Evolutionary conservation across 1,284 basidiomycete genomes (phyloP), one percentile per base, ranked within the genome.

Genomic region (Athelia sp.): DNA sequence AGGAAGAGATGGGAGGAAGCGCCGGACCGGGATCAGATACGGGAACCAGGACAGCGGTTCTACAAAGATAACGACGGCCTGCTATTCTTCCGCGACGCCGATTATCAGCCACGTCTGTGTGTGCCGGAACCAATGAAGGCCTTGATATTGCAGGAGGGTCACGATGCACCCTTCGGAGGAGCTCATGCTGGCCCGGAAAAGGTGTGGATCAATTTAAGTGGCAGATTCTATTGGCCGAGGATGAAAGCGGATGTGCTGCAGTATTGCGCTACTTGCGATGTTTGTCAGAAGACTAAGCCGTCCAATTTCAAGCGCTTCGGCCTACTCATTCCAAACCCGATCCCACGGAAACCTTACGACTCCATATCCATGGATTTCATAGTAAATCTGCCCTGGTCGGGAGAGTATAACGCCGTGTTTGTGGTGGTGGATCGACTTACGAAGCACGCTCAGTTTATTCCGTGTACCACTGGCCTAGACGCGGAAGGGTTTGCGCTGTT

Each of bases 351-450:
- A 15, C 75, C 74, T 0, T 80, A 68, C 62, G 56, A 58, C 24
- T 59, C 62, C 0, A 61, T 79, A 4, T 68, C 69, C 0, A 67
- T 77, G 65, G 76, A 81, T 52, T 63, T 72, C 45, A 75, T 80
- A 24, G 62, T 62, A 4, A 62, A 66, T 18, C 59, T 80, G 0
- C 76, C 76, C 0, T 3, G 6, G 8, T 68, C 65, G 0, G 54
- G 59, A 3, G 66, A 68, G 1, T 72, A 49, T 53, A 58, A 69
- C 49, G 52, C 61, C 6, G 66, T 75, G 29, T 54, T 71, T 2
- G 67, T 72, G 2, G 50, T 71, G 1, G 67, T 72, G 4, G 64
- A 70, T 51, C 58, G 68, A 1, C 55, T 72, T 10, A 65, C 70
- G n/a, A 74, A 75, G 54, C 54, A 56, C 50, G 58, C 64, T 0